Evolutionary conservation across 257 asterid species (phyloP).

Genomic region (Solanum medicagineum): DNA sequence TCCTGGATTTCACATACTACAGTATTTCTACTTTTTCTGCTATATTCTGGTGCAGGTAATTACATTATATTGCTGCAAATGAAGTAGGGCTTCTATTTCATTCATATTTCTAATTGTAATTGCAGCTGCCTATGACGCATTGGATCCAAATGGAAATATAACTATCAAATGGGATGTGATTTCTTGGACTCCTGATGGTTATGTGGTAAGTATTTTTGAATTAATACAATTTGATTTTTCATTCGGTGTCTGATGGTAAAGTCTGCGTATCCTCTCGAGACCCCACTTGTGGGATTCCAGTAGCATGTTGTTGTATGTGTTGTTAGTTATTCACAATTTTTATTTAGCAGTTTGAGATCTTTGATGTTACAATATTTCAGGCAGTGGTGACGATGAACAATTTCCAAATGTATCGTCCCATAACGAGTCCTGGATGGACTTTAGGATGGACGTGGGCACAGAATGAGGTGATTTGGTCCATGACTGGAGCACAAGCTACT

Average conservation of each 20-base stretch:
- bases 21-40: background rate
- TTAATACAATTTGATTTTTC: too few relatives aligned
- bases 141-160: slow-evolving; percentile 8
- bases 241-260: too few relatives aligned
- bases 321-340: background rate
- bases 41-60: background rate
- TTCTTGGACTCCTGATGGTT: slow-evolving; percentile 15
- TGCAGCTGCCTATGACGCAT: slow-evolving; percentile 7
- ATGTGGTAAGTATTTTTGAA: background rate
- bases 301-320: too few relatives aligned
- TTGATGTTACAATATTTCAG: background rate
- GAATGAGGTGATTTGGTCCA: slow-evolving; percentile 10
- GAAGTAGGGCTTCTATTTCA: background rate
- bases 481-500: slow-evolving; percentile 13
- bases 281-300: too few relatives aligned
- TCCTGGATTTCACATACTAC: background rate
- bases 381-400: slow-evolving; percentile 10
- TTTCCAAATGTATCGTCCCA: slow-evolving; percentile 14
- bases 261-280: too few relatives aligned
- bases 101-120: background rate
- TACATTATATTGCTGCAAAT: background rate
- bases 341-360: background rate
- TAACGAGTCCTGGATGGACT: slow-evolving; percentile 16
- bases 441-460: slow-evolving; percentile 21
- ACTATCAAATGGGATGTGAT: slow-evolving; percentile 16